Conservation (phyloP, 2,329 filamentous ascomycete genomes). For the Ophiocordyceps sinensis region DNA sequence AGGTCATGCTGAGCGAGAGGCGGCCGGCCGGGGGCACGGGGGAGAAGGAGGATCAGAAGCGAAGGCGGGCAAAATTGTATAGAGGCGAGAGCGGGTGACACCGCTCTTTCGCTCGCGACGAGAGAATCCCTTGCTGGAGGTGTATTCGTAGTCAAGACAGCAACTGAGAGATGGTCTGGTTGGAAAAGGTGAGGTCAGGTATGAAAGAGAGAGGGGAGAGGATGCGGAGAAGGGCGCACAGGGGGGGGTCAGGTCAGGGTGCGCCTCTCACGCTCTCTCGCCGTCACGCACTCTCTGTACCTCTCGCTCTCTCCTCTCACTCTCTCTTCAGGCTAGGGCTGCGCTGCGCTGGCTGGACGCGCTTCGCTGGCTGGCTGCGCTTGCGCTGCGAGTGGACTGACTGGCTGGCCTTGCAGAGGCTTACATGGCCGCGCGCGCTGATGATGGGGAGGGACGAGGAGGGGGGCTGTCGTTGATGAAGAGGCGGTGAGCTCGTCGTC, state of each 20-base stretch:
- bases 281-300: background rate
- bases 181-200: background rate
- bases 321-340: too few species aligned
- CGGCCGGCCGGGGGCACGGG: background rate
- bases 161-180: background rate
- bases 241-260: background rate
- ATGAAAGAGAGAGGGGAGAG: background rate
- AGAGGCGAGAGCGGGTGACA: background rate
- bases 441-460: conserved; percentile 5
- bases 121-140: background rate
- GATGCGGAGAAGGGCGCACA: background rate
- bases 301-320: background rate
- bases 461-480: conserved; percentile 8
- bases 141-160: background rate
- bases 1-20: conserved; percentile 31
- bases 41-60: background rate
- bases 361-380: too few species aligned
- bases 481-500: conserved; percentile 22
- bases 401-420: too few species aligned
- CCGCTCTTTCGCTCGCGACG: conserved; percentile 1
- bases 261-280: background rate
- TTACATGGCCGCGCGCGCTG: too few species aligned
- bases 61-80: background rate
- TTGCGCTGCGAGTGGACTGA: too few species aligned
- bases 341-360: too few species aligned